Evolutionary conservation across 352 stramenopile species (phyloP).

Genomic region (Globisporangium solare): DNA sequence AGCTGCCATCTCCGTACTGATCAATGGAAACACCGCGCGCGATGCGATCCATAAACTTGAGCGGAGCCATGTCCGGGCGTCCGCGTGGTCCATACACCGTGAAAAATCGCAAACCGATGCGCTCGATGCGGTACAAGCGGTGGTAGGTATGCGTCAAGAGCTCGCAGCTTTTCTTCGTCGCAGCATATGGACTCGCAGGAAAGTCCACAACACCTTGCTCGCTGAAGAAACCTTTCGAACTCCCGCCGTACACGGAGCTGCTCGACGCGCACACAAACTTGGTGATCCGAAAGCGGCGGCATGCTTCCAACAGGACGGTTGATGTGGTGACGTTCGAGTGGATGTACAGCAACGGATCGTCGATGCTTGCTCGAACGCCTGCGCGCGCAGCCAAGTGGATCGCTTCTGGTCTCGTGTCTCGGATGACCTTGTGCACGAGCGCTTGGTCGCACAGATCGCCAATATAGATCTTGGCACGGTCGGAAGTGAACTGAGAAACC

Average conservation of each 20-base stretch:
- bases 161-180: conserved; percentile 90
- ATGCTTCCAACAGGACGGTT: conserved; percentile 91
- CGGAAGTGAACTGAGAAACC: conserved; percentile 33
- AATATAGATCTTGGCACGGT: conserved; percentile 73
- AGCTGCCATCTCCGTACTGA: conserved; percentile 95
- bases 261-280: conserved; percentile 97
- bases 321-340: conserved; percentile 95
- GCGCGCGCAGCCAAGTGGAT: conserved; percentile 96
- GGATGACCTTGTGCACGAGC: conserved; percentile 89
- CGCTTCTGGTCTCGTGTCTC: conserved; percentile 70
- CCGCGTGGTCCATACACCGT: conserved; percentile 97
- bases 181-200: conserved; percentile 27
- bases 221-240: conserved; percentile 88
- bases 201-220: conserved; percentile 89
- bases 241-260: conserved; percentile 95
- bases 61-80: conserved; percentile 74
- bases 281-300: conserved; percentile 79
- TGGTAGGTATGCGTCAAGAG: conserved; percentile 97
- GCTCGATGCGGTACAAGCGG: conserved; percentile 93
- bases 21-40: conserved; percentile 89
- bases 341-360: conserved; percentile 98
- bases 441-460: conserved; percentile 93
- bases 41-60: conserved; percentile 14
- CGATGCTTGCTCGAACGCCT: conserved; percentile 95
- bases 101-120: conserved; percentile 97